These are phyloP conservation scores for Emergomyces orientalis DNA, from an alignment of 2,329 filamentous ascomycete species.

Conservation along the genomic window DNA sequence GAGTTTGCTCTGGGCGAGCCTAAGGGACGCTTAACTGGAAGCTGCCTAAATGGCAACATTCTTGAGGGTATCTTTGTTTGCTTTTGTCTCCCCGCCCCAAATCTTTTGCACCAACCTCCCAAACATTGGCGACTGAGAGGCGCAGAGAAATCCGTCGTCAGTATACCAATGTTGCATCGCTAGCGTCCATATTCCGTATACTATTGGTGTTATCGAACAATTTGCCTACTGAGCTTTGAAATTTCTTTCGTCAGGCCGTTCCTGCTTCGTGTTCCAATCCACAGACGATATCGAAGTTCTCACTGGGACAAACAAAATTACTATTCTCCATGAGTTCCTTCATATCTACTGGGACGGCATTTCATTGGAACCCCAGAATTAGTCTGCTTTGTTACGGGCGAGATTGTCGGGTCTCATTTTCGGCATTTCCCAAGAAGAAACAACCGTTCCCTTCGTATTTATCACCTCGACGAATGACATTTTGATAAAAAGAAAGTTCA, in stretches of 20 bases:
- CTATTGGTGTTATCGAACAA: not conserved
- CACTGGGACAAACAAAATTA: too few relatives aligned
- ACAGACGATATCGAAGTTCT: too few relatives aligned
- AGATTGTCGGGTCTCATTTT: not conserved
- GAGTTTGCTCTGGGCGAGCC: not conserved
- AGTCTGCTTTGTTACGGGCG: not conserved
- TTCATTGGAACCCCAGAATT: not conserved
- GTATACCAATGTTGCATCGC: not conserved
- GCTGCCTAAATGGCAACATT: not conserved
- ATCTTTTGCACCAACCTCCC: not conserved
- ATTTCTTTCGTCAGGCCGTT: not conserved
- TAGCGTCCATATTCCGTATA: not conserved
- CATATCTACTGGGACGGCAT: not conserved
- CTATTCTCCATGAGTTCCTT: too few relatives aligned
- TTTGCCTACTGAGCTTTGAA: not conserved
- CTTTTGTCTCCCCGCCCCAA: not conserved
- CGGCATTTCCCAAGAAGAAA: not conserved
- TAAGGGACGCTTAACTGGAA: not conserved
- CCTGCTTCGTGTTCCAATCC: not conserved
- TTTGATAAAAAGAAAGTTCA: too few relatives aligned
- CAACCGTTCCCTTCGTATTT: not conserved
- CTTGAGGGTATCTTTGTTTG: not conserved
- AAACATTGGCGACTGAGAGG: not conserved
- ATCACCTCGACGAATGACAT: not conserved
- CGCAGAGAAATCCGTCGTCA: not conserved